Conservation (phyloP, 164 flowering plant species). For the Chimonanthus salicifolius region DNA sequence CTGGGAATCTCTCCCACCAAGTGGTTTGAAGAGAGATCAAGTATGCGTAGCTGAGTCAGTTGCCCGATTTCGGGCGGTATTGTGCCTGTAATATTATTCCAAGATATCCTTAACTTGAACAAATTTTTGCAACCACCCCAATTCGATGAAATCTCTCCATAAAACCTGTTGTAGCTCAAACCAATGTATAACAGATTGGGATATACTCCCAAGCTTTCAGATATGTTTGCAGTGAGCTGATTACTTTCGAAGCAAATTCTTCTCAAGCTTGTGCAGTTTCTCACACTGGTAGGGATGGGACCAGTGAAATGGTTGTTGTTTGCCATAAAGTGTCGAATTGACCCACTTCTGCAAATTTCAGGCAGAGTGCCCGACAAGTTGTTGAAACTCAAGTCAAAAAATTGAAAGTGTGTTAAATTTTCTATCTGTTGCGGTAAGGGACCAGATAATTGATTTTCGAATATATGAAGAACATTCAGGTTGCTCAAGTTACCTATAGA, state of each 20-base stretch:
- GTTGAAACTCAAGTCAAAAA: conserved; percentile 16
- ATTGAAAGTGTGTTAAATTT: not conserved
- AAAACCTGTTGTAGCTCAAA: conserved; percentile 24
- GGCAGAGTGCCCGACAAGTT: conserved; percentile 58
- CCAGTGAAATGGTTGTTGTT: conserved; percentile 48
- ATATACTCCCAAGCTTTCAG: conserved; percentile 27
- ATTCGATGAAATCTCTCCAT: conserved; percentile 20
- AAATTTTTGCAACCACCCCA: conserved; percentile 32
- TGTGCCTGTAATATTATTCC: conserved; percentile 28
- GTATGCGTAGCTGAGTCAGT: conserved; percentile 11
- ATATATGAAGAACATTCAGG: not conserved
- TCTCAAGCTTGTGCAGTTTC: not conserved
- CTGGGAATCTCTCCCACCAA: conserved; percentile 39
- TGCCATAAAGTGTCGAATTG: conserved; percentile 23
- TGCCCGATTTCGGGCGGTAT: conserved; percentile 33
- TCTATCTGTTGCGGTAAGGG: not conserved
- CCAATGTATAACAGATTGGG: conserved; percentile 25
- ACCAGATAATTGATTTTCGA: not conserved
- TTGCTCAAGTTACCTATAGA: not conserved
- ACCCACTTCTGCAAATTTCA: not conserved
- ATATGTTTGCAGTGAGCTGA: conserved; percentile 32
- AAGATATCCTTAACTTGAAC: conserved; percentile 20
- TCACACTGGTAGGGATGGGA: conserved; percentile 29
- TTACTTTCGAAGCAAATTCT: conserved; percentile 54
- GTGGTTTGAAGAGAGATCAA: conserved; percentile 30